Conservation (phyloP, 345 rosid genomes). For the Syzygium grande region DNA sequence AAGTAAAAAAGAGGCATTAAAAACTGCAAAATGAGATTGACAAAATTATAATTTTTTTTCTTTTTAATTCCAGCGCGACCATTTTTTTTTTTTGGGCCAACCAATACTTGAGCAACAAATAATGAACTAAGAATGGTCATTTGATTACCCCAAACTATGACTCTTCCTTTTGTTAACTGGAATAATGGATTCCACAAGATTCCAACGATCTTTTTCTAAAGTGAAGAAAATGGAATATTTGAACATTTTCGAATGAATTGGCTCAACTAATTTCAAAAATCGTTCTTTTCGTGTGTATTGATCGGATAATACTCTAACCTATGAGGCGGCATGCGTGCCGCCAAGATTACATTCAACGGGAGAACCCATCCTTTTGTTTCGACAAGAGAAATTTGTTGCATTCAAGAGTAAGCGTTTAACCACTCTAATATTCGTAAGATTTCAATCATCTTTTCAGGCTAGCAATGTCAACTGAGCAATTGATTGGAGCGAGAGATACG, state of each 20-base stretch:
- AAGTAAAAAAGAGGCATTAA: background rate
- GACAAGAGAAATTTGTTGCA: no score
- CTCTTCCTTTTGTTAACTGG: background rate
- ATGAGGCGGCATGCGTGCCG: background rate
- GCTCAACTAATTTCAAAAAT: background rate
- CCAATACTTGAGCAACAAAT: background rate
- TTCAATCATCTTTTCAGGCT: no score
- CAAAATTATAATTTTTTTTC: background rate
- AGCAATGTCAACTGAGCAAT: background rate
- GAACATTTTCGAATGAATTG: background rate
- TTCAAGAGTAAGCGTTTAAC: no score
- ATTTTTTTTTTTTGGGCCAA: background rate
- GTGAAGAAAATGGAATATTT: background rate
- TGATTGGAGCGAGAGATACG: background rate
- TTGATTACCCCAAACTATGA: background rate
- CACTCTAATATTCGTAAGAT: no score
- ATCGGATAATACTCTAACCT: background rate
- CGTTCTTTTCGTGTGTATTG: background rate
- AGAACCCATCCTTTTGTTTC: no score
- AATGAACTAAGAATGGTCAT: background rate
- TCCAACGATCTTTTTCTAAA: background rate
- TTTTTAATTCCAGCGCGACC: background rate
- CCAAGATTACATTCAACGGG: no score
- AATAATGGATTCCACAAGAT: background rate
- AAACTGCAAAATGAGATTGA: background rate